Evolutionary conservation across 805 yeast species (phyloP), one percentile per base, ranked within the genome.

Genomic region (Wickerhamiella lipophila): DNA sequence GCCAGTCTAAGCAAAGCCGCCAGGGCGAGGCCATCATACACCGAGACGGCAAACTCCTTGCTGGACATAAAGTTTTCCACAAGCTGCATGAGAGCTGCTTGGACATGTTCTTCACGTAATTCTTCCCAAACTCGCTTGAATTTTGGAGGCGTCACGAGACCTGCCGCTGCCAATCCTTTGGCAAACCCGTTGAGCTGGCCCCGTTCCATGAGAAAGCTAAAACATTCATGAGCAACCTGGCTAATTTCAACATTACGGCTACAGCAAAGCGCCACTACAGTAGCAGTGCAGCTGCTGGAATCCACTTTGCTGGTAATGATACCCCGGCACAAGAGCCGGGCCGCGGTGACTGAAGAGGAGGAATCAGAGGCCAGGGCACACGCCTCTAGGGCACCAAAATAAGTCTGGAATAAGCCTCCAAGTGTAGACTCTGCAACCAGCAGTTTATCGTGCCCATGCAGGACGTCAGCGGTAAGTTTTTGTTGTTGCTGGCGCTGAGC

Each of bases 341-440:
- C 22, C 3, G 53, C 47, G 9, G 45, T 47, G 15, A 27, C 23
- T 5, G 47, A 30, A 3, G 47, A 23, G 3, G 29, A 3, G 2
- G 25, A 15, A 6, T 34, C 23, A 3, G 32, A 25, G 16, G 11
- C 29, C 11, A 25, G 35, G 2, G 53, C 53, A 13, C 38, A 38
- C 3, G 29, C 9, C 21, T 29, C 50, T 5, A 35, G 30, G n/a
- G 45, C 29, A 2, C 23, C 49, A 13, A 47, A 30, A 30, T 47
- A 50, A 6, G 29, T 38, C 16, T 47, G 50, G n/a, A 47, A 22
- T 3, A 50, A 19, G 2, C 53, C 53, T n/a, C 36, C 34, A 5
- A 40, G 22, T 13, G 48, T 43, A 1, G 53, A 50, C n/a, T 50
- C 53, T 2, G 43, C 49, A 2, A 49, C 42, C 3, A 42, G 26